Conservation (phyloP, 805 yeast species). For the Kuraishia hungarica region DNA sequence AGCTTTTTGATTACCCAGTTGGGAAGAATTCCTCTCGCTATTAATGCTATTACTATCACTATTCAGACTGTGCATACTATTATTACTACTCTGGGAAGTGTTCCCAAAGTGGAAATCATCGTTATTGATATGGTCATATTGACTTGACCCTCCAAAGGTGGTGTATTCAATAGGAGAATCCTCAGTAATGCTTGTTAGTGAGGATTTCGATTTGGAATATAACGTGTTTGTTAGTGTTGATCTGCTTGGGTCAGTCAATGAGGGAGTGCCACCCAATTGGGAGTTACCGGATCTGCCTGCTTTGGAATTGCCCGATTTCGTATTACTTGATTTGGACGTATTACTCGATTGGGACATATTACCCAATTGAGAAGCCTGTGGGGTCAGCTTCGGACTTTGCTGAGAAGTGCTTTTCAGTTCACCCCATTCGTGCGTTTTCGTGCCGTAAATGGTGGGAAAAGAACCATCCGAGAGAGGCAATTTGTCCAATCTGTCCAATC, state of each 20-base stretch:
- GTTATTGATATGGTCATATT: neutral
- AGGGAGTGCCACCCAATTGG: too few relatives aligned
- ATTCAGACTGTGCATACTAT: neutral
- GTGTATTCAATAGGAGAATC: neutral
- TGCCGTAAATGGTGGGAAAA: constrained; percentile 3
- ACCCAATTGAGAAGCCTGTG: neutral
- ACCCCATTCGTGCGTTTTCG: constrained; percentile 5
- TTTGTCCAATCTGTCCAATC: too few relatives aligned
- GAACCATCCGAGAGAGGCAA: neutral
- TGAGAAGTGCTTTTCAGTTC: neutral
- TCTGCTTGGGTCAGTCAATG: neutral
- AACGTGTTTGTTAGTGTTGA: neutral
- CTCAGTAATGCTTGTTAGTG: constrained; percentile 1
- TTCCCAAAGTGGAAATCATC: neutral
- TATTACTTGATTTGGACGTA: too few relatives aligned
- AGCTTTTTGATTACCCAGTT: too few relatives aligned
- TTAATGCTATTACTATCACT: neutral
- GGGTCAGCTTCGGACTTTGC: neutral
- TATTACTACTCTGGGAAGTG: neutral
- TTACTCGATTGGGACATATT: neutral
- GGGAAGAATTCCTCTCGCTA: too few relatives aligned
- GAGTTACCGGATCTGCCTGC: too few relatives aligned
- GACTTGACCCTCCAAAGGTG: neutral
- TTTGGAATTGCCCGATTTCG: too few relatives aligned
- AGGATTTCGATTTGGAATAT: neutral